phyloP scores from a whole-genome alignment of 495 filamentous ascomycete species.

The Melanomma pulvis-pyrius region DNA sequence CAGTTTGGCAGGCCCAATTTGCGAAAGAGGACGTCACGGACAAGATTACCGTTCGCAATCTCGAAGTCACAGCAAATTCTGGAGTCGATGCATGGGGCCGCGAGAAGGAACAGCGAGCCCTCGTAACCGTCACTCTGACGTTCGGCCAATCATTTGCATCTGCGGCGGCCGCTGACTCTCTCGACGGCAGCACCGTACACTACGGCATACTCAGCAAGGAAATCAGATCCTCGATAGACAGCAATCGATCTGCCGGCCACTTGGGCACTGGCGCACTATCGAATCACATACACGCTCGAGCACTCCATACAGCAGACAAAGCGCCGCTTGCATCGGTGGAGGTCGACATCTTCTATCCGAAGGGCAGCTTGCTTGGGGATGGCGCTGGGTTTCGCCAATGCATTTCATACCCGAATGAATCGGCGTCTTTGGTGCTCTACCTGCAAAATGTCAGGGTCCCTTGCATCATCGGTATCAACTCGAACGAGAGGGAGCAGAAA shows the following conservation, averaged over 20 bases:
- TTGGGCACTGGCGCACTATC: slow-evolving; percentile 13
- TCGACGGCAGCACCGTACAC: slow-evolving; percentile 61
- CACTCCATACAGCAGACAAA: slow-evolving; percentile 7
- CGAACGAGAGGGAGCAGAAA: slow-evolving; percentile 59
- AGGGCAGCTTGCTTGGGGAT: slow-evolving; percentile 44
- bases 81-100: slow-evolving; percentile 63
- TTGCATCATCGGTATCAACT: slow-evolving; percentile 63
- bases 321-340: slow-evolving; percentile 10
- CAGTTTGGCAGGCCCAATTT: slow-evolving; percentile 1
- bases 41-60: slow-evolving; percentile 52
- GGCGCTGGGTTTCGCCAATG: slow-evolving; percentile 24
- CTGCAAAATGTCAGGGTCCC: slow-evolving; percentile 56
- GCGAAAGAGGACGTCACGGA: slow-evolving; percentile 19
- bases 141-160: slow-evolving; percentile 52
- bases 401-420: background rate
- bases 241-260: slow-evolving; percentile 6
- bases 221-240: slow-evolving; percentile 47
- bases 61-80: slow-evolving; percentile 49
- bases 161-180: slow-evolving; percentile 51
- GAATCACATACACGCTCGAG: background rate
- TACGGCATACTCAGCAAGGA: slow-evolving; percentile 63
- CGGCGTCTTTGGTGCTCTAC: slow-evolving; percentile 35
- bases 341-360: slow-evolving; percentile 40
- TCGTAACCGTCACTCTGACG: slow-evolving; percentile 55
- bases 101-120: slow-evolving; percentile 54